These are phyloP conservation scores for Xylariaceae sp. DNA, from an alignment of 2,329 filamentous ascomycete species.

Conservation along the genomic window DNA sequence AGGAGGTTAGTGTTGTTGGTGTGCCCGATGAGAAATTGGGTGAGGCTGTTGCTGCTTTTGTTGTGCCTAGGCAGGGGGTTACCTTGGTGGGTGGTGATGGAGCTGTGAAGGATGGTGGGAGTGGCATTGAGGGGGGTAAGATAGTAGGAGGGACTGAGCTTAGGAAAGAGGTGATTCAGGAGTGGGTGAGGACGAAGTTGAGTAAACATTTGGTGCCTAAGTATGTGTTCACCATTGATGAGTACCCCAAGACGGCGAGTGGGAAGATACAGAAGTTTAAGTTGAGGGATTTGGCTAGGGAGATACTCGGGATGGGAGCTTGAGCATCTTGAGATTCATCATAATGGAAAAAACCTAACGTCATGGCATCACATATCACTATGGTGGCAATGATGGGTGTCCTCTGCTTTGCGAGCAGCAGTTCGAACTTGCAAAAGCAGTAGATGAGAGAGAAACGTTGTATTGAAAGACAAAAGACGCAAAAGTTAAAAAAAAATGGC, in stretches of 20 bases:
- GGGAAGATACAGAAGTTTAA: constrained; percentile 97
- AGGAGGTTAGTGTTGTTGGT: constrained; percentile 80
- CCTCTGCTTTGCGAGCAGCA: too few relatives aligned
- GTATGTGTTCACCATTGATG: constrained; percentile 80
- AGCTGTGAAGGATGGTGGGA: constrained; percentile 8
- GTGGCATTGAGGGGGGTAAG: constrained; percentile 23
- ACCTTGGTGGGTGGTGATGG: constrained; percentile 26
- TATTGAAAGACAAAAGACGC: too few relatives aligned
- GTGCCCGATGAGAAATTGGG: constrained; percentile 80
- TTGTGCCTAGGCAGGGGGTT: constrained; percentile 53
- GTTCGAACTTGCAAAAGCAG: too few relatives aligned
- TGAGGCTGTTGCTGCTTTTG: constrained; percentile 82
- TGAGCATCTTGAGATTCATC: neutral
- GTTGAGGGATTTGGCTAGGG: constrained; percentile 63
- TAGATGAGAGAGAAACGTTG: too few relatives aligned
- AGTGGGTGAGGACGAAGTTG: constrained; percentile 70
- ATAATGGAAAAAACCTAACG: too few relatives aligned
- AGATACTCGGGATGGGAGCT: constrained; percentile 20
- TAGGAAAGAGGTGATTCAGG: constrained; percentile 58
- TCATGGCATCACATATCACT: too few relatives aligned
- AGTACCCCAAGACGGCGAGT: constrained; percentile 92
- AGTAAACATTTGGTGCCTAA: constrained; percentile 79
- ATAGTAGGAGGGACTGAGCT: constrained; percentile 34
- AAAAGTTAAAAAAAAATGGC: too few relatives aligned
- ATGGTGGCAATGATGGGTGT: too few relatives aligned